phyloP scores from a whole-genome alignment of 257 asterid species.

The Fraxinus excelsior region DNA sequence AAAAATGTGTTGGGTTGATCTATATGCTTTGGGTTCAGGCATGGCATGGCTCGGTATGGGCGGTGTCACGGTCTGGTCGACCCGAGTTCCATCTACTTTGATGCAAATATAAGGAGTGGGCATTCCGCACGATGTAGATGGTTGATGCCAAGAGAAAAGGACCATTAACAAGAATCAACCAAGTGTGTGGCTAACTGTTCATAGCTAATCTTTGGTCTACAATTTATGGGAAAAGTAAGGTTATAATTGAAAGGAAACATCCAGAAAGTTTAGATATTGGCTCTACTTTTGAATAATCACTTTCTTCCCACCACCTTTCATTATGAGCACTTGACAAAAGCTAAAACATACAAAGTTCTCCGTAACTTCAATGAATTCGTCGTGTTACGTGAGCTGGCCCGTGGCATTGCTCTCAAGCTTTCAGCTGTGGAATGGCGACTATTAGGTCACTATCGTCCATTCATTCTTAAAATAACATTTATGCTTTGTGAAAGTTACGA shows the following conservation, averaged over 20 bases:
- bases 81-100: background rate
- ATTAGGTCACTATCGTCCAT: background rate
- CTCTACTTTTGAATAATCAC: no score
- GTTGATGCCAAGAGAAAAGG: background rate
- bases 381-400: background rate
- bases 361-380: no score
- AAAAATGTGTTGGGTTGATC: background rate
- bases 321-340: no score
- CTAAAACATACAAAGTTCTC: background rate
- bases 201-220: background rate
- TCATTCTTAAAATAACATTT: no score
- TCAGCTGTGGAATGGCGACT: background rate
- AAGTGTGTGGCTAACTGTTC: background rate
- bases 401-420: background rate
- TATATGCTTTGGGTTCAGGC: background rate
- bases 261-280: background rate
- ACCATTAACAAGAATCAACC: background rate
- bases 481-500: no score
- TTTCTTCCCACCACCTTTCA: no score
- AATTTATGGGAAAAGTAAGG: background rate
- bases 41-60: background rate
- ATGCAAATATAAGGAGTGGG: background rate
- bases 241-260: background rate
- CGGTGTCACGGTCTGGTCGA: background rate
- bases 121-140: background rate